phyloP scores from a whole-genome alignment of 2,329 filamentous ascomycete species.

The Elsinoe necatrix region DNA sequence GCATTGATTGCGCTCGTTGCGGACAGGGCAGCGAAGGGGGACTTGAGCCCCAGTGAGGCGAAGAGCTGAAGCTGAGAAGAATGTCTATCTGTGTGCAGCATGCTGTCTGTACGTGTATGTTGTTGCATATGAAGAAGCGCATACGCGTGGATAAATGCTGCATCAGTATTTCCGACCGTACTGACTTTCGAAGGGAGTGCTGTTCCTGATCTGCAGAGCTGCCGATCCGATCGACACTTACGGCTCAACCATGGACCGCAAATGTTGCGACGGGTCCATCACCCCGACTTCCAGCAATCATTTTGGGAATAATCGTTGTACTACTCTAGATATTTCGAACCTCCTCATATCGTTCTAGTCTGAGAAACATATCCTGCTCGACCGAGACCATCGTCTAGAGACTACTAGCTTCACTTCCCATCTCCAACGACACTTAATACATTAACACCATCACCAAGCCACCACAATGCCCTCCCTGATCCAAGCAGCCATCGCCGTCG shows the following conservation, averaged over 20 bases:
- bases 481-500: conserved; percentile 24
- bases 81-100: neutral
- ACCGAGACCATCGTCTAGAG: no score
- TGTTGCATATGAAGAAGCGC: neutral
- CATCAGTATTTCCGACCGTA: neutral
- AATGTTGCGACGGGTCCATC: neutral
- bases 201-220: conserved; percentile 1
- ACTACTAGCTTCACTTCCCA: neutral
- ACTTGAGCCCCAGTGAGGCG: conserved; percentile 5
- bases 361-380: no score
- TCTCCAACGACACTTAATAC: neutral
- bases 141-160: neutral
- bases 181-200: neutral
- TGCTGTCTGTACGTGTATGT: neutral
- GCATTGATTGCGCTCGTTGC: conserved; percentile 90
- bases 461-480: conserved; percentile 21
- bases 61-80: neutral
- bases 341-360: no score
- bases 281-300: neutral
- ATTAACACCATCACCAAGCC: neutral
- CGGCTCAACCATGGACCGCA: neutral
- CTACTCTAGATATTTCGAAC: no score
- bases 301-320: no score
- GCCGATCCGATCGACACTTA: conserved; percentile 4
- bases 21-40: conserved; percentile 42